Percentiles rank a stretch among this genome's conserved stretches.
Evolutionary conservation across 768 basidiomycete genomes (phyloP).

Genomic region (Russula foetens): DNA sequence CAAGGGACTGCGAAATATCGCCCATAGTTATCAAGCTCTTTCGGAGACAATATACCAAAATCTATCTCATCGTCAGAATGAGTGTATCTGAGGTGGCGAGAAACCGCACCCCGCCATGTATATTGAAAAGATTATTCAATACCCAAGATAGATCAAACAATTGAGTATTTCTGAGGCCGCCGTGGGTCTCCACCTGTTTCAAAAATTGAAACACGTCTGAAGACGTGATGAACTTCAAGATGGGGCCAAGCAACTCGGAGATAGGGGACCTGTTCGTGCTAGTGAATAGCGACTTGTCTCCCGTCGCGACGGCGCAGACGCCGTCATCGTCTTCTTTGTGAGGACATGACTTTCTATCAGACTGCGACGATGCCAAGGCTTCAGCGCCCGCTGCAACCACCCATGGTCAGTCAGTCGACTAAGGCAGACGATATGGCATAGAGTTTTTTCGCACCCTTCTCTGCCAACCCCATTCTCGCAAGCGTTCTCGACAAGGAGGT

Average conservation of each 20-base stretch:
- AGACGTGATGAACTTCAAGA: not conserved
- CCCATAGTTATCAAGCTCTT: not conserved
- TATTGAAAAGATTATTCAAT: conserved; percentile 4
- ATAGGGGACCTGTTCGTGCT: not conserved
- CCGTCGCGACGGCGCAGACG: not conserved
- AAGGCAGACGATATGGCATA: not conserved
- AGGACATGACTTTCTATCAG: not conserved
- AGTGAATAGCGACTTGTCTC: not conserved
- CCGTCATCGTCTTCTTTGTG: not conserved
- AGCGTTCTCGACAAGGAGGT: not conserved
- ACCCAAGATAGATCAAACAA: conserved; percentile 10
- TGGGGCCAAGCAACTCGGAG: not conserved
- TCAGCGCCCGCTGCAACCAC: not conserved
- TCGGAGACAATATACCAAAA: conserved; percentile 5
- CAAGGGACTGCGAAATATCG: not conserved
- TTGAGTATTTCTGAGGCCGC: not conserved
- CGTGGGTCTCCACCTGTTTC: not conserved
- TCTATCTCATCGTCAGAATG: not conserved
- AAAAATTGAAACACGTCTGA: not conserved
- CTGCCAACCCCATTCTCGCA: not conserved
- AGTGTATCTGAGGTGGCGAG: too few relatives aligned
- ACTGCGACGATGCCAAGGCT: not conserved
- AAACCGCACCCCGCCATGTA: conserved; percentile 11
- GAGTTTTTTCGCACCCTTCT: not conserved
- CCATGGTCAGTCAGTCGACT: not conserved